Evolutionary conservation across 2,329 filamentous ascomycete genomes (phyloP), one percentile per base, ranked within the genome.

Genomic region (Colletotrichum cuscutae): DNA sequence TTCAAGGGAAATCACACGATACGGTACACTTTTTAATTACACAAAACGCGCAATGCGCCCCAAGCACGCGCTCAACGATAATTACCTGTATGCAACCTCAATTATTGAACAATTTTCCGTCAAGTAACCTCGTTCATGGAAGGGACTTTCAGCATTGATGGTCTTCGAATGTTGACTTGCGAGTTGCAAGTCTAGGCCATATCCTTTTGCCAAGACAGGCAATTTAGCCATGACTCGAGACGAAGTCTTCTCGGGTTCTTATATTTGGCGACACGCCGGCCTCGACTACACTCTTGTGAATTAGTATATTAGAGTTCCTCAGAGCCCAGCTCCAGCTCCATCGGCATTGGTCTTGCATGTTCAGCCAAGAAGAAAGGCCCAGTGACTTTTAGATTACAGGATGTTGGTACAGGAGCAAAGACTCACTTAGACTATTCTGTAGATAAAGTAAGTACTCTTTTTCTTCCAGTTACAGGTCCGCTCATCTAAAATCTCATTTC

Each of bases 271-370:
- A n/a, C 15, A n/a, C 19, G 42, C 42, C 19, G 42, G n/a, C 19
- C n/a, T 49, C 3, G 8, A n/a, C 3, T 22, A 49, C 15, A 22
- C 3, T 9, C 9, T 49, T 8, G 3, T 9, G 19, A 11, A 49
- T 8, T n/a, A 49, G 15, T 49, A 49, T n/a, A n/a, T 49, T 49
- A 49, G 7, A 49, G 8, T 49, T 49, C 42, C 15, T 49, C 11
- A 9, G 19, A 49, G 19, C 42, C 19, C 19, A 49, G 8, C 0
- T 49, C 1, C 19, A n/a, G 8, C 19, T n/a, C 1, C 7, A 3
- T 22, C 1, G 19, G 8, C 4, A 8, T 49, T 19, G 7, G 1
- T 4, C 0, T 5, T n/a, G 19, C 3, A 9, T 9, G 8, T n/a
- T n/a, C 19, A 22, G 42, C 42, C 42, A 49, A 49, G 42, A 3